A percentile compares a stretch with the other conserved stretches of the same genome.
Conservation (phyloP, 1,284 basidiomycete species). For the Pterulicium gracile region DNA sequence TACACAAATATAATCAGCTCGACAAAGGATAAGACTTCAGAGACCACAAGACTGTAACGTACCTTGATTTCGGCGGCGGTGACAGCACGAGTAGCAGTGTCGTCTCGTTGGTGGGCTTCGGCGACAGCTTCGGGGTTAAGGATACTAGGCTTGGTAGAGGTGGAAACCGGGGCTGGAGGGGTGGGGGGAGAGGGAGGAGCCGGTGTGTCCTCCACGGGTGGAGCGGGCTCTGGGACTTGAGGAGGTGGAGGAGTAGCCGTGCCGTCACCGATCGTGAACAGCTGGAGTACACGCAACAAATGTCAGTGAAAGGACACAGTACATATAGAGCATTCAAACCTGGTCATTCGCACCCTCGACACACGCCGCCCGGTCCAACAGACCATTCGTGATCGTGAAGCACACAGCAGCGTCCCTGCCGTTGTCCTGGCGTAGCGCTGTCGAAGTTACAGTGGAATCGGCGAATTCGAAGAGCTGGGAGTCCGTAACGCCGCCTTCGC, state of each 20-base stretch:
- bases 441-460: not conserved
- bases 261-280: not conserved
- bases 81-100: constrained; percentile 13
- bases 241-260: not conserved
- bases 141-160: not conserved
- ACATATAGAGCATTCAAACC: not conserved
- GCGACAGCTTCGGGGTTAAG: constrained; percentile 4
- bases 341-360: not conserved
- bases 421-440: not conserved
- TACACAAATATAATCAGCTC: constrained; percentile 3
- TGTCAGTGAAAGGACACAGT: not conserved
- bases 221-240: not conserved
- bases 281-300: no score
- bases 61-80: constrained; percentile 11
- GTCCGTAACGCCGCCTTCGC: not conserved
- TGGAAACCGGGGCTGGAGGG: not conserved
- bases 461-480: not conserved
- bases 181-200: not conserved
- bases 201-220: not conserved
- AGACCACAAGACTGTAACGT: not conserved
- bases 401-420: not conserved
- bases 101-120: constrained; percentile 10
- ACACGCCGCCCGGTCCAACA: not conserved
- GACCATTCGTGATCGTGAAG: not conserved
- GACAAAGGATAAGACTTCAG: not conserved